A percentile compares a stretch with the other conserved stretches of the same genome.
Conservation (phyloP, 2,329 filamentous ascomycete genomes). For the Cucurbitaria berberidis region DNA sequence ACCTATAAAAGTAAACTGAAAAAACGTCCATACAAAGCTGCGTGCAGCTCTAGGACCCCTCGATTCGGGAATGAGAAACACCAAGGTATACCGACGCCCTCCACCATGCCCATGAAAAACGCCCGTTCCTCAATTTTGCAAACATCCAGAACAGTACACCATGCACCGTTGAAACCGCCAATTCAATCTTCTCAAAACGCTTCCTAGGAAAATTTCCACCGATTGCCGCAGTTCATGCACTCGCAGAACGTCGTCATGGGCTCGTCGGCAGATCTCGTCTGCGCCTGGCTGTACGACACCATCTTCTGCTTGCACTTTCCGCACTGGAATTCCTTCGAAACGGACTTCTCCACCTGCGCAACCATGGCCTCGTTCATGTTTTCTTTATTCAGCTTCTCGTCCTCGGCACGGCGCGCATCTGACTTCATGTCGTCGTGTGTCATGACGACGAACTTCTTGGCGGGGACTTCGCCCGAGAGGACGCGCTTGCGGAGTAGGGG, state of each 20-base stretch:
- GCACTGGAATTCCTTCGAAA: conserved; percentile 86
- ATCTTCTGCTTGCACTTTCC: conserved; percentile 91
- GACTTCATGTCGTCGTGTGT: conserved; percentile 89
- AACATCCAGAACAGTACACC: conserved; percentile 2
- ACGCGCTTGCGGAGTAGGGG: conserved; percentile 76
- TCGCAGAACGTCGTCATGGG: conserved; percentile 69
- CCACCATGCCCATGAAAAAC: conserved; percentile 8
- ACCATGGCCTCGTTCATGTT: conserved; percentile 99
- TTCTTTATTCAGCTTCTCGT: conserved; percentile 79
- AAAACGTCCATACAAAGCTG: neutral
- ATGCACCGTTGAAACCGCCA: neutral
- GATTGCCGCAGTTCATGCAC: conserved; percentile 59
- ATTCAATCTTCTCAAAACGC: neutral
- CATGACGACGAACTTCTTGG: conserved; percentile 83
- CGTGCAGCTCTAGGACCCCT: too few relatives aligned
- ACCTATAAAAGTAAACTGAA: too few relatives aligned
- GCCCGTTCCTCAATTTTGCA: conserved; percentile 9
- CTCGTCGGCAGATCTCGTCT: conserved; percentile 94
- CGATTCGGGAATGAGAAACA: too few relatives aligned
- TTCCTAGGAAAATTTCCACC: conserved; percentile 55
- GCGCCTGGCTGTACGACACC: conserved; percentile 94
- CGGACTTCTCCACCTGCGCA: conserved; percentile 86
- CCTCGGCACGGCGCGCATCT: conserved; percentile 76
- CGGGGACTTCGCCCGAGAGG: conserved; percentile 72
- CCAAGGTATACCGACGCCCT: conserved; percentile 8